Evolutionary conservation across 2,329 filamentous ascomycete species (phyloP).

Genomic region (Microcyclosporella mali): DNA sequence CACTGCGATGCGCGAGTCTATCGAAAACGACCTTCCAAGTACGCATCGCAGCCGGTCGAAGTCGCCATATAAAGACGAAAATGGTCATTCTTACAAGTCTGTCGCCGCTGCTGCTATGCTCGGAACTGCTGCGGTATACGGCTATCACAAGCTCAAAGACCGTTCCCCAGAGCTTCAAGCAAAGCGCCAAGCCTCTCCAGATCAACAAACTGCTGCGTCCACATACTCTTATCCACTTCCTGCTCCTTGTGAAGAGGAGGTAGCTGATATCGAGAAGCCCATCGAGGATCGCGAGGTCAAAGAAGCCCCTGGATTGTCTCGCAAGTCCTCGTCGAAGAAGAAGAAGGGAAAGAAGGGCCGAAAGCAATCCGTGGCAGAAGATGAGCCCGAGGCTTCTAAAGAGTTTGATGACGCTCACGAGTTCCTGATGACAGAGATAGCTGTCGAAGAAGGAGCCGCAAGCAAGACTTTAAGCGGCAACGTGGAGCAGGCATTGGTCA

Average conservation of each 20-base stretch:
- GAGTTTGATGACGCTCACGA: no score
- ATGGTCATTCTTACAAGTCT: constrained; percentile 11
- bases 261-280: background rate
- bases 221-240: constrained; percentile 10
- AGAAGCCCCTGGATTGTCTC: constrained; percentile 3
- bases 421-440: no score
- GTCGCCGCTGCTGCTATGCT: constrained; percentile 25
- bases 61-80: constrained; percentile 1
- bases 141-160: constrained; percentile 10
- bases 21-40: constrained; percentile 1
- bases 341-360: constrained; percentile 26
- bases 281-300: background rate
- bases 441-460: background rate
- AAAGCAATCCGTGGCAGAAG: constrained; percentile 7
- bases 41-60: constrained; percentile 13
- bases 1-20: background rate
- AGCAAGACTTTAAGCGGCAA: no score
- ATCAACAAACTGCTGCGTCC: background rate
- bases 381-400: background rate
- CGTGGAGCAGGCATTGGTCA: no score
- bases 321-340: constrained; percentile 15
- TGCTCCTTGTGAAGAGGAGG: constrained; percentile 8
- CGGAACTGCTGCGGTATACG: constrained; percentile 25
- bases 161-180: constrained; percentile 11
- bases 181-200: background rate